Percentiles rank a stretch among this genome's conserved stretches.
These are phyloP conservation scores for Umbelopsis sp. DNA, from an alignment of 371 early-diverging fungal genomes.

Conservation along the genomic window DNA sequence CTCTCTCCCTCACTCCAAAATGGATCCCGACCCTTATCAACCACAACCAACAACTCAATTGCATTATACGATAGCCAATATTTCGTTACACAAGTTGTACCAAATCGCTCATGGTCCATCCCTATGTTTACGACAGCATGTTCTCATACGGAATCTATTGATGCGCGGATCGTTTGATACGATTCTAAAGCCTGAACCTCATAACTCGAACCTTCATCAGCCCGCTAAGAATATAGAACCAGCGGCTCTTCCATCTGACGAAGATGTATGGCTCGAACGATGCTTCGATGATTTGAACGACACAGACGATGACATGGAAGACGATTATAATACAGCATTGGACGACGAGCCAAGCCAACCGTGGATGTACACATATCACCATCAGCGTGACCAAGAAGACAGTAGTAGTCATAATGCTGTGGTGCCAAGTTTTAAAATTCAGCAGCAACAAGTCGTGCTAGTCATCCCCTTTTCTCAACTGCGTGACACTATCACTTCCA, in stretches of 20 bases:
- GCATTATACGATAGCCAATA: slow-evolving; percentile 11
- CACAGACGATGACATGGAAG: slow-evolving; percentile 29
- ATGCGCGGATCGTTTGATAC: slow-evolving; percentile 15
- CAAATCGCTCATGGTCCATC: not conserved
- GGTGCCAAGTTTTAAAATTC: slow-evolving; percentile 16
- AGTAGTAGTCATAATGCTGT: not conserved
- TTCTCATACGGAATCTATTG: slow-evolving; percentile 14
- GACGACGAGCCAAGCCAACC: not conserved
- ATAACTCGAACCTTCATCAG: no score
- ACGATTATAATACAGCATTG: slow-evolving; percentile 18
- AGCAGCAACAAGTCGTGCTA: slow-evolving; percentile 14
- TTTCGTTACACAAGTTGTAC: slow-evolving; percentile 14
- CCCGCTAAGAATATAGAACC: no score
- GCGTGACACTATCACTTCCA: slow-evolving; percentile 3
- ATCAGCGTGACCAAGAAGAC: slow-evolving; percentile 1
- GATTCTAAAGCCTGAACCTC: slow-evolving; percentile 1
- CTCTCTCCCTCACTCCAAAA: not conserved
- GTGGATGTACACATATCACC: slow-evolving; percentile 1
- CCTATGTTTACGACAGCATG: slow-evolving; percentile 13
- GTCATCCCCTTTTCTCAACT: slow-evolving; percentile 4
- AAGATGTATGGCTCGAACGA: slow-evolving; percentile 44
- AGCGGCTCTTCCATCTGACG: slow-evolving; percentile 19
- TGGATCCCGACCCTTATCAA: not conserved
- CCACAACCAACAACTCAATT: not conserved
- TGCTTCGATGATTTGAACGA: slow-evolving; percentile 39